Base-by-base conservation (phyloP, 75 land plant genomes). In the Pinus taeda region DNA sequence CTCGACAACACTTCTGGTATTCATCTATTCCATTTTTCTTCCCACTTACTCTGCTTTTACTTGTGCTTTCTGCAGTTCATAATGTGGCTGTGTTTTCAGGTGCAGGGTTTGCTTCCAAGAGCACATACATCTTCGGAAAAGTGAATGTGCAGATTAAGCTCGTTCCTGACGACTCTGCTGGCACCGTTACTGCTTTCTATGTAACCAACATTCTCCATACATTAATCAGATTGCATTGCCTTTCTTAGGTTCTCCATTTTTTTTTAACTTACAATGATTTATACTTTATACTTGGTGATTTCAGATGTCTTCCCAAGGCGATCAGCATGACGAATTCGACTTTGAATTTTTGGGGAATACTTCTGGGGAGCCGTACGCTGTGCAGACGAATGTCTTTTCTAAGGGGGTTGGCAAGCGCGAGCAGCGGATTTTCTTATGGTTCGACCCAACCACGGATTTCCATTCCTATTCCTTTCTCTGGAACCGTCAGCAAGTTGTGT, bases 121-220 rank as follows among this genome's bases (percentile, higher is more conserved):
- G 76, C 36, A 80, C 72, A 20, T 88, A 88, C 65, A 37, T 82
- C 26, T 82, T 82, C 12, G 90, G 90, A 15, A 72, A 75, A 37
- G 79, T 66, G 18, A 80, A 84, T 60, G 80, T 72, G 30, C 74
- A 79, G 61, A 88, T 88, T 53, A 88, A 88, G 62, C 82, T 88
- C 45, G 80, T 82, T 15, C 72, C 58, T 22, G 84, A 87, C 17
- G 83, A 88, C 75, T 85, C 90, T 22, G 90, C 90, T 30, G 87
- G 90, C 70, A 80, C 81, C 15, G 87, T 85, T 6, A 82, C 84
- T 26, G 87, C 87, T 1, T 88, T 79, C 79, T 88, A 85, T 67
- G 90, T 88, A 71, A 45, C 1, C 7, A 1, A 8, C 8, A 45
- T 12, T 15, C 17, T 20, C 3, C 17, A 24, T 72, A 18, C 55